Evolutionary conservation across 441 rosid genomes (phyloP), one percentile per base, ranked within the genome.

Genomic region (Corymbia citriodora): DNA sequence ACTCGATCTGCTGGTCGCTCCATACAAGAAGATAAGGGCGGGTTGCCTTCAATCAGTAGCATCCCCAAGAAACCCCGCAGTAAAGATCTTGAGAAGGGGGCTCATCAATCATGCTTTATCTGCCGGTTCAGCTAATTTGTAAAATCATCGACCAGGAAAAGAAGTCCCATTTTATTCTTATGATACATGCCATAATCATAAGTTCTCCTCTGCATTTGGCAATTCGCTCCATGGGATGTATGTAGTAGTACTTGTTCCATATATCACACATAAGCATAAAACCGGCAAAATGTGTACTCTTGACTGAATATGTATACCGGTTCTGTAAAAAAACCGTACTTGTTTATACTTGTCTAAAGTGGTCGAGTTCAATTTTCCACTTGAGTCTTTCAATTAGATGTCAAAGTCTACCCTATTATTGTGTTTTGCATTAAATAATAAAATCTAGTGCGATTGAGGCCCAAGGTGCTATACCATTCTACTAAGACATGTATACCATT

Each of bases 21-120:
- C 94, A 2, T 92, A 93, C 92, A 94, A 94, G 93, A 93, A 91
- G 79, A 88, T 92, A 90, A 91, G 94, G 94, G 90, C 91, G 93
- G 1, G 92, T 93, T 53, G 88, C 89, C 29, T 94, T 93, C 52
- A 55, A 55, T 93, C 81, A 81, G 88, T 57, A 83, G 91, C 65
- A 88, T 92, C 29, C 94, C 94, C 9, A 92, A 92, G 89, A 87
- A 92, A 65, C 68, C 89, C 92, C 27, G 90, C 92, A 4, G 94
- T 93, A 49, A 93, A 93, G 88, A 89, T 93, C 33, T 40, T 92
- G 93, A 92, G 93, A 55, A 91, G 31, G 90, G 94, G 93, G 68
- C 36, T 90, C 74, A 17, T 65, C 74, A n/a, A n/a, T 65, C 40
- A 15, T n/a, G 74, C 74, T 65, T 63, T 63, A 63, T 63, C 70